Conservation (phyloP, 768 basidiomycete genomes). For the Tylopilus rubrobrunneus region DNA sequence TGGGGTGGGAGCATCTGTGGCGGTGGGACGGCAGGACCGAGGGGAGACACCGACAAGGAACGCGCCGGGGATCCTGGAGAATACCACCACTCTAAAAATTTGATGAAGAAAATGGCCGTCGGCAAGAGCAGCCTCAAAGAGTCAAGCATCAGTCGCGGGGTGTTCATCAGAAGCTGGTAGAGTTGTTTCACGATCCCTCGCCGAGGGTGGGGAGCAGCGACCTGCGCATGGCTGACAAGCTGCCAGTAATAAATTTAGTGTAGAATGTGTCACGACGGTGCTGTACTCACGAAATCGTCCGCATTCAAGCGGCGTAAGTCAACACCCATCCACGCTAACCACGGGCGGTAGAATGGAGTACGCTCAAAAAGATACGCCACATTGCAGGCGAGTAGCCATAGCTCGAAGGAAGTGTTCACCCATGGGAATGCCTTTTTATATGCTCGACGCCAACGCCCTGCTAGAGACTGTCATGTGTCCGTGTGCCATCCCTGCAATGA, state of each 20-base stretch:
- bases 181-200: constrained; percentile 41
- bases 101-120: constrained; percentile 90
- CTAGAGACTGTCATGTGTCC: constrained; percentile 40
- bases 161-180: constrained; percentile 43
- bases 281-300: constrained; percentile 67
- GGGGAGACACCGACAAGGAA: constrained; percentile 56
- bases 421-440: constrained; percentile 84
- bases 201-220: constrained; percentile 20
- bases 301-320: constrained; percentile 75
- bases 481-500: constrained; percentile 4
- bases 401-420: constrained; percentile 70
- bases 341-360: constrained; percentile 85
- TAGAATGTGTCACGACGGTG: neutral
- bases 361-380: constrained; percentile 86
- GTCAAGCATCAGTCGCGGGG: constrained; percentile 67
- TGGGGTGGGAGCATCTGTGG: constrained; percentile 75
- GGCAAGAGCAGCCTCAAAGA: constrained; percentile 78
- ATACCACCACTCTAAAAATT: constrained; percentile 99
- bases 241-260: constrained; percentile 7
- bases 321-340: constrained; percentile 82
- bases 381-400: constrained; percentile 82
- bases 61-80: constrained; percentile 86
- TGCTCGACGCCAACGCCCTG: constrained; percentile 48
- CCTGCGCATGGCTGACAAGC: constrained; percentile 16
- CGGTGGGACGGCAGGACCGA: constrained; percentile 71